Conservation (phyloP, 164 flowering plant genomes). For the Nymphaea thermarum region DNA sequence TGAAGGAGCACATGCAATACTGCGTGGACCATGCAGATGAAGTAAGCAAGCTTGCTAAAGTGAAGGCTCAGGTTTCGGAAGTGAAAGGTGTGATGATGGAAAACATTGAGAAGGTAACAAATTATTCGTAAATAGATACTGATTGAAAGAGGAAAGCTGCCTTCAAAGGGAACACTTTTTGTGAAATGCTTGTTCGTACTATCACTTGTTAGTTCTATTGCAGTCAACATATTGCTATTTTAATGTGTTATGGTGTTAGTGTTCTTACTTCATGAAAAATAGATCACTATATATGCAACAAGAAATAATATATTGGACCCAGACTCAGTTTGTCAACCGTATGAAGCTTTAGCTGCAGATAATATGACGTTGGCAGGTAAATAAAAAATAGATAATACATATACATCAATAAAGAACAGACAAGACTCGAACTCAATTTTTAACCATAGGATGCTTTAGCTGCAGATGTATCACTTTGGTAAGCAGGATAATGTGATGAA, state of each 20-base stretch:
- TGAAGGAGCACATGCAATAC: slow-evolving; percentile 90
- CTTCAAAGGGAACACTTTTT: background rate
- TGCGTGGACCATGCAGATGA: slow-evolving; percentile 87
- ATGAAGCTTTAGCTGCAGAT: too few species aligned
- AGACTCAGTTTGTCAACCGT: too few species aligned
- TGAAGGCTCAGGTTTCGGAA: slow-evolving; percentile 87
- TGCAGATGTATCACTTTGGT: background rate
- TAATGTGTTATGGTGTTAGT: too few species aligned
- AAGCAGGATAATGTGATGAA: background rate
- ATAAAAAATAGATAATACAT: too few species aligned
- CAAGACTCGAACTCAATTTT: too few species aligned
- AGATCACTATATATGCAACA: too few species aligned
- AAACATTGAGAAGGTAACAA: slow-evolving; percentile 74
- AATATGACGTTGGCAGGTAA: too few species aligned
- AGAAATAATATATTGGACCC: too few species aligned
- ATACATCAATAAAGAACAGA: background rate
- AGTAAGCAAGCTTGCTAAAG: slow-evolving; percentile 74
- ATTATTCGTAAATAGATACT: too few species aligned
- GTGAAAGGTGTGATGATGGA: slow-evolving; percentile 97
- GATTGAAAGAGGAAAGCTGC: background rate
- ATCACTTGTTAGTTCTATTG: background rate
- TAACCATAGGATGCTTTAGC: too few species aligned
- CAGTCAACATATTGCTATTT: too few species aligned
- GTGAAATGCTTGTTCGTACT: background rate
- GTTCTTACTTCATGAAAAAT: too few species aligned